Base-by-base conservation (phyloP, 2,329 filamentous ascomycete genomes). In the Alternaria longipes region DNA sequence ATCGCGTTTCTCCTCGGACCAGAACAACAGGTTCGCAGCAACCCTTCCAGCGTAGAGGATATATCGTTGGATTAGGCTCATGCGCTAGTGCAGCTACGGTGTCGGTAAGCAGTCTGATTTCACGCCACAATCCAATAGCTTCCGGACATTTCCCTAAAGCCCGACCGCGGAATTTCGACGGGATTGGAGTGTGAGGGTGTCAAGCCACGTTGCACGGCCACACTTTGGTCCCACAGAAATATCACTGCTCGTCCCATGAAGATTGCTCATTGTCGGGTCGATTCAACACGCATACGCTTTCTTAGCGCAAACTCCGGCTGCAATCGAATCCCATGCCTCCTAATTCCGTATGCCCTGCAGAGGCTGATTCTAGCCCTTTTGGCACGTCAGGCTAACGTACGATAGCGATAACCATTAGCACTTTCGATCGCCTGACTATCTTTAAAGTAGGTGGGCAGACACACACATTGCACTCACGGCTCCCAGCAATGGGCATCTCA, bases 71-170 rank as follows among this genome's bases (percentile, higher is more conserved):
- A 50, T 50, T 50, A 38, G 46, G 20, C 46, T 50, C 32, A 18
- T 22, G 34, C 46, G 46, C 46, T 50, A 50, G 46, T n/a, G 18
- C 32, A 42, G 40, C 46, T 36, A 50, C 46, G 32, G 12, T 26
- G 46, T 26, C 46, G 46, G 46, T 49, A 49, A 9, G 32, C 14
- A 24, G 20, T 36, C 20, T 34, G 30, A 18, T 20, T 36, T 18
- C 16, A 8, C 46, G 14, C 3, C 46, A 50, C 20, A 24, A 36
- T 9, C 16, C 46, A 14, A 24, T 34, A 38, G 34, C 46, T 36
- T 50, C 34, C 2, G 16, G 14, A 5, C 20, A 5, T 26, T 22
- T 8, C 8, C 16, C 20, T 24, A 26, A 8, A 26, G 11, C 20
- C 34, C 46, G 14, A 22, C 14, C 1, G 22, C 3, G 8, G 14